Conservation (phyloP, 345 rosid species). For the Arabidopsis arenosa region DNA sequence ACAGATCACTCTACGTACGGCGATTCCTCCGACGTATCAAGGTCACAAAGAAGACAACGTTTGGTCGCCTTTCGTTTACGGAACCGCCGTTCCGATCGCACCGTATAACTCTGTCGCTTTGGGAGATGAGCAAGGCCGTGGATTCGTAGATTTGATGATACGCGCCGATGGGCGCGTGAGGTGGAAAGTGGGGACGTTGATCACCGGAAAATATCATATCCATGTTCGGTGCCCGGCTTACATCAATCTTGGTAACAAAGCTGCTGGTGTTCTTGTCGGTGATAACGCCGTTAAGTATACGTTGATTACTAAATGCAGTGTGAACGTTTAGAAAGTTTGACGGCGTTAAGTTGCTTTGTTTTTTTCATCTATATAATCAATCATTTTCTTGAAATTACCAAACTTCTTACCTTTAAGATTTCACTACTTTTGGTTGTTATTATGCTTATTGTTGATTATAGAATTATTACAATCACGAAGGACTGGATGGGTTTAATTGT, state of each 20-base stretch:
- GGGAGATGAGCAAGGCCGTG: constrained; percentile 58
- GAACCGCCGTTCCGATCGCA: constrained; percentile 72
- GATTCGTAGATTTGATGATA: constrained; percentile 54
- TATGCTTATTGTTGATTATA: constrained; percentile 37
- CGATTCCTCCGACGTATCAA: constrained; percentile 61
- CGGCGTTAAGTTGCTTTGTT: constrained; percentile 37
- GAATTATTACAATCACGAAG: constrained; percentile 29
- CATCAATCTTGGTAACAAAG: constrained; percentile 59
- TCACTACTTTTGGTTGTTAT: constrained; percentile 29
- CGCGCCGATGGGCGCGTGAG: constrained; percentile 85
- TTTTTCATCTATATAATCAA: neutral
- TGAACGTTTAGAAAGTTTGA: constrained; percentile 57
- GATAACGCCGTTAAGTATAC: constrained; percentile 81
- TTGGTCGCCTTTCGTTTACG: constrained; percentile 84
- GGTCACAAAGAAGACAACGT: constrained; percentile 65
- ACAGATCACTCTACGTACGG: constrained; percentile 73
- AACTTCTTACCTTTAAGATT: constrained; percentile 35
- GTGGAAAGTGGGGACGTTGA: constrained; percentile 76
- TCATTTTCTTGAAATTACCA: constrained; percentile 23
- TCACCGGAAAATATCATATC: constrained; percentile 67
- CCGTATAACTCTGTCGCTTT: constrained; percentile 68
- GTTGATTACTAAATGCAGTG: constrained; percentile 61
- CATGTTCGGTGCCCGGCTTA: constrained; percentile 65
- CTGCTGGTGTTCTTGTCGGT: constrained; percentile 62
- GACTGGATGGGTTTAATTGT: constrained; percentile 33